Evolutionary conservation across 371 early-diverging fungal genomes (phyloP), one percentile per base, ranked within the genome.

Genomic region (Apophysomyces ossiformis): DNA sequence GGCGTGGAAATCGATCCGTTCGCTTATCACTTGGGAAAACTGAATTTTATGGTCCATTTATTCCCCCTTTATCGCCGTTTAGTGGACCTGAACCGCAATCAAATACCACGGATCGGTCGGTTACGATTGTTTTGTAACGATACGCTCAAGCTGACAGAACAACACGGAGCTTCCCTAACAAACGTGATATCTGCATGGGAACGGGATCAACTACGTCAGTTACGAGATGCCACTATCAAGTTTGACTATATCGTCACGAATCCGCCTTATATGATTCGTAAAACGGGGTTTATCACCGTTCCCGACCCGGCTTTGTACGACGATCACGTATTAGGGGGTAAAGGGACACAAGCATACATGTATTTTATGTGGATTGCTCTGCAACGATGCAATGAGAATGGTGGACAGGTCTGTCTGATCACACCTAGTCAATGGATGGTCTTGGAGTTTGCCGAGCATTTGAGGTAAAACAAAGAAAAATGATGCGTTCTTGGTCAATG

Each of bases 221-320:
- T 87, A n/a, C 75, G 89, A 7, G 76, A 86, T 56, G 72, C 87
- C 0, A 41, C 68, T 5, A 67, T 86, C 11, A 83, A 78, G 50
- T 85, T 87, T 59, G 82, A 85, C 60, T 89, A 73, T 61, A 84
- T 87, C 47, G 87, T 87, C 18, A 86, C 87, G 32, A 89, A 89
- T 63, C 89, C 89, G n/a, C 89, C 89, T 6, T 89, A 89, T 61
- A 86, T 87, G 85, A 89, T 87, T 15, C 72, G 89, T 21, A 87
- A 86, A 44, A 89, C 87, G 0, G 89, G 89, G 0, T 84, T 82
- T 5, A 81, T 87, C 8, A 77, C 86, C 8, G 81, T 77, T 8
- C 85, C 89, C 1, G 89, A 89, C 54, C 75, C 83, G 5, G 69
- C 72, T 2, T 67, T 89, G 3, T 89, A 85, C 46, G 87, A 89